phyloP scores from a whole-genome alignment of 225 moss, liverwort and hornwort species.

The Asterella californica region DNA sequence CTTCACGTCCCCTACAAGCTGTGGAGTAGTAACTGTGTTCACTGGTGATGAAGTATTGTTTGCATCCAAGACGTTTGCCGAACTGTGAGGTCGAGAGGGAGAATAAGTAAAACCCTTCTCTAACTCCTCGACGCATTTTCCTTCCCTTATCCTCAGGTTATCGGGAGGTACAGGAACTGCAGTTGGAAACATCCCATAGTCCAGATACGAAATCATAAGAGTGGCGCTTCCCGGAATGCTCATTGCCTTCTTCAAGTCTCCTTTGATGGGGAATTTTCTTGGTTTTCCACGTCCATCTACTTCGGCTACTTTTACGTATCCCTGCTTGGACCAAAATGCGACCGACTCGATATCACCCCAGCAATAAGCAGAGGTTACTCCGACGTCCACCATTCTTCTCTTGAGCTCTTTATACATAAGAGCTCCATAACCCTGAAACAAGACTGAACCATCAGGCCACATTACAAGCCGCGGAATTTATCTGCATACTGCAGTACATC shows the following conservation, averaged over 20 bases:
- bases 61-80: not conserved
- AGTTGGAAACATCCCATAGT: conserved; percentile 18
- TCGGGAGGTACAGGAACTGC: conserved; percentile 11
- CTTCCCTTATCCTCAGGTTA: not conserved
- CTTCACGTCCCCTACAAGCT: conserved; percentile 28
- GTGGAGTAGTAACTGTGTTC: conserved; percentile 30
- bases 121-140: too few relatives aligned
- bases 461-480: not conserved
- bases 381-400: conserved; percentile 64
- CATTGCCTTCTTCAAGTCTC: conserved; percentile 74
- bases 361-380: conserved; percentile 67
- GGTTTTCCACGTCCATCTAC: conserved; percentile 77
- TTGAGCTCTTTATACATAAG: conserved; percentile 56
- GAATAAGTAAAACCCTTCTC: not conserved
- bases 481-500: not conserved
- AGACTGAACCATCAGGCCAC: not conserved
- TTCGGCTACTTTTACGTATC: conserved; percentile 72
- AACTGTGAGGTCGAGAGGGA: not conserved
- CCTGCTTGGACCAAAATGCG: conserved; percentile 81
- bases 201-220: conserved; percentile 66
- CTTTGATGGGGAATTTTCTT: conserved; percentile 66
- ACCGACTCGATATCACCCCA: conserved; percentile 90
- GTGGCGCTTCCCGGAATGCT: conserved; percentile 85
- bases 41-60: conserved; percentile 13
- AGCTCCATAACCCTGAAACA: conserved; percentile 61